Evolutionary conservation across 805 yeast species (phyloP), one percentile per base, ranked within the genome.

Genomic region (Martiniozyma abietophila): DNA sequence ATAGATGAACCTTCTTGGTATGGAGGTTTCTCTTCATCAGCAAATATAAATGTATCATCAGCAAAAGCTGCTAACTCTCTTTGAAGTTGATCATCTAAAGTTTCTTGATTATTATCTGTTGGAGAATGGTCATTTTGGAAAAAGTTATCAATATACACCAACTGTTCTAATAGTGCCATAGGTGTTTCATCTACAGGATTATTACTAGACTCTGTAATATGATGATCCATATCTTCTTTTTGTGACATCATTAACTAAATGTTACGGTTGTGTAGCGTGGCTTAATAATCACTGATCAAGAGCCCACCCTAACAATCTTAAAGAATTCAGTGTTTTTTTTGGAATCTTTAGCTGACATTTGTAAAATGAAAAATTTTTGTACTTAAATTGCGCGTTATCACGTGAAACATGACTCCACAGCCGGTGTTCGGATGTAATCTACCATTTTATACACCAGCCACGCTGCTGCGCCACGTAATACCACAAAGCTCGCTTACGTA

Each of bases 11-110:
- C 28, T 15, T 43, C 40, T 40, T 59, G 65, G n/a, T 16, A 22
- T 4, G 17, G 18, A 1, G 79, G 78, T 50, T 80, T 80, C 23
- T 80, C 89, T 49, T 82, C 92, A 50, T 81, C 92, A 1, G 89
- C 85, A 50, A 81, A 81, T 3, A 81, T 70, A 45, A 81, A 81
- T 3, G 83, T 69, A 39, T 80, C 88, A 47, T 80, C 88, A 0
- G 88, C 89, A 65, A 81, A 81, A 1, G 86, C 88, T 12, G 84
- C 81, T 42, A 81, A 64, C 49, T 81, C 92, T 12, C 71, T 73
- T 5, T 74, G 68, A 18, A 71, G 46, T 33, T 71, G 67, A 41
- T 70, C 75, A 44, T 71, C 76, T 18, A 70, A 59, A 25, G 60
- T 59, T 16, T 28, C 25, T 19, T 35, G 37, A 11, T 28, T 32